Percentiles rank a stretch among this genome's conserved stretches.
phyloP scores from a whole-genome alignment of 106 monocot species.

The Hemerocallis citrina region DNA sequence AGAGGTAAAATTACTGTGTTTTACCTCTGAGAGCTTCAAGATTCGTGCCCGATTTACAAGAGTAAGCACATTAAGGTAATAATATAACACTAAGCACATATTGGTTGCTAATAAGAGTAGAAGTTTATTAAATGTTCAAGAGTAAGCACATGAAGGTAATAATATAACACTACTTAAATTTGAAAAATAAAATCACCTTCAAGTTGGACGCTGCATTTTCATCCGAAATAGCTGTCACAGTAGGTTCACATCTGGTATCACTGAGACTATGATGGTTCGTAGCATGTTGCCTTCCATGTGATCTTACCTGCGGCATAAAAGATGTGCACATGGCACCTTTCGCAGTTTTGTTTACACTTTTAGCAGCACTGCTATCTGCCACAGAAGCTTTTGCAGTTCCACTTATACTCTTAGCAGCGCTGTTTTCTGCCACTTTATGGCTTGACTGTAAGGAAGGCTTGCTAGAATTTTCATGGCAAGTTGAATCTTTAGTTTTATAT shows the following conservation, averaged over 20 bases:
- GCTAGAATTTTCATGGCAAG: neutral
- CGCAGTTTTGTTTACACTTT: neutral
- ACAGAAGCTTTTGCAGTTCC: too few relatives aligned
- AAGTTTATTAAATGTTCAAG: neutral
- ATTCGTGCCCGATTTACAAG: too few relatives aligned
- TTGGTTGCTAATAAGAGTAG: neutral
- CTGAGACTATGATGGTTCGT: neutral
- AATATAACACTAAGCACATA: neutral
- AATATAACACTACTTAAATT: neutral
- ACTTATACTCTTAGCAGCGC: neutral
- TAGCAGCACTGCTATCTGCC: neutral
- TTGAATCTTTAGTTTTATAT: neutral
- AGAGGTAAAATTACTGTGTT: too few relatives aligned
- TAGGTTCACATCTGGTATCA: neutral
- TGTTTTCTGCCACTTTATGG: neutral
- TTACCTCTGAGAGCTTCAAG: too few relatives aligned
- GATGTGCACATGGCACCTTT: neutral
- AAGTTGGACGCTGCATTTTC: neutral
- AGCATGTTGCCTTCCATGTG: neutral
- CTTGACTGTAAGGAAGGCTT: conserved; percentile 8
- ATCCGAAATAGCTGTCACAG: neutral
- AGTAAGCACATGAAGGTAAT: neutral
- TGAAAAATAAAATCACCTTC: neutral
- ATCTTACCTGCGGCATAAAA: neutral
- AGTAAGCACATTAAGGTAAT: neutral